Conservation (phyloP, 1,284 basidiomycete genomes). For the Chalciporus piperatoides region DNA sequence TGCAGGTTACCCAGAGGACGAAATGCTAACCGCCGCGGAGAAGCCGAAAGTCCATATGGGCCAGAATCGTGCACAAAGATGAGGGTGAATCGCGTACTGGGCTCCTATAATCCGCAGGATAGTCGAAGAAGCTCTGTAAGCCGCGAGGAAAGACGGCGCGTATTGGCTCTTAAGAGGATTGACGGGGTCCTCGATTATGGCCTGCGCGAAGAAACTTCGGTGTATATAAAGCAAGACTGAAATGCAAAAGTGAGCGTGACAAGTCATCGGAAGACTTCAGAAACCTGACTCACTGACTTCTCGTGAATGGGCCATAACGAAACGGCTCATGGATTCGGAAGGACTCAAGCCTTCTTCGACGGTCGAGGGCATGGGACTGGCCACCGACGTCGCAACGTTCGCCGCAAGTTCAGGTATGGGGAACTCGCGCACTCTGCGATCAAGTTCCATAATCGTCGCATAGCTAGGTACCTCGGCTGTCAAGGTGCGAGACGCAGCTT, state of each 20-base stretch:
- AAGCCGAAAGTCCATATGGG: constrained; percentile 65
- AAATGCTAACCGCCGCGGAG: constrained; percentile 51
- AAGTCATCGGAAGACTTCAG: not conserved
- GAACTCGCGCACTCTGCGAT: constrained; percentile 66
- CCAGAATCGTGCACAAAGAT: constrained; percentile 53
- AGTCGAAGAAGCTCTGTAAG: constrained; percentile 54
- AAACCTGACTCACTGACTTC: constrained; percentile 49
- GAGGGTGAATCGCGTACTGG: constrained; percentile 52
- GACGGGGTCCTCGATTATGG: constrained; percentile 57
- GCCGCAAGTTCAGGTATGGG: constrained; percentile 48
- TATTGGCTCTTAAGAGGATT: constrained; percentile 59
- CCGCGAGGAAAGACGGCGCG: constrained; percentile 62
- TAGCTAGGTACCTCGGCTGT: constrained; percentile 62
- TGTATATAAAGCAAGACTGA: constrained; percentile 67
- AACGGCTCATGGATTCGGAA: constrained; percentile 45
- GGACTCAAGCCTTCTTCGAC: constrained; percentile 23
- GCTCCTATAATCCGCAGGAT: constrained; percentile 53
- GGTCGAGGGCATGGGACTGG: constrained; percentile 13
- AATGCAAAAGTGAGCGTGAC: constrained; percentile 5
- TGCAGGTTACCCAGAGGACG: not conserved
- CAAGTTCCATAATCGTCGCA: constrained; percentile 66
- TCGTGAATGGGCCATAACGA: constrained; percentile 48
- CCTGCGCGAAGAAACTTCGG: constrained; percentile 65
- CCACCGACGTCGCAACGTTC: constrained; percentile 28
- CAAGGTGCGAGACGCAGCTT: constrained; percentile 60